Evolutionary conservation across 179 eudicot species (phyloP).

Genomic region (Heliamphora pulchella): DNA sequence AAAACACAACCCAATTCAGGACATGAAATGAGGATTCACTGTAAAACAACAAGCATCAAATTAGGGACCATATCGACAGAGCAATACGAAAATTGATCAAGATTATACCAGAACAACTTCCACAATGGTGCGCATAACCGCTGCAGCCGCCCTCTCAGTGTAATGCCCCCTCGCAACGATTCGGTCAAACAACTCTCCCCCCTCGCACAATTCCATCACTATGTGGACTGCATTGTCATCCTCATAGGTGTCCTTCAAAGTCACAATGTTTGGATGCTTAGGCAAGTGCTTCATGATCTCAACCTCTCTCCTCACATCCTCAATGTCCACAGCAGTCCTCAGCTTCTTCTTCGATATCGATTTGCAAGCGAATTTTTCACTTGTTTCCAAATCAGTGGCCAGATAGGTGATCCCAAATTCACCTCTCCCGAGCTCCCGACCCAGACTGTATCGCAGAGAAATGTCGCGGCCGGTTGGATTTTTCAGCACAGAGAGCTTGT

Average conservation of each 20-base stretch:
- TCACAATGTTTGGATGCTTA: constrained; percentile 59
- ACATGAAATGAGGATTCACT: background rate
- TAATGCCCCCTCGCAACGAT: constrained; percentile 85
- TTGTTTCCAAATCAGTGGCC: constrained; percentile 41
- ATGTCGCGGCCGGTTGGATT: constrained; percentile 63
- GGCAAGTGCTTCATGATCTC: constrained; percentile 78
- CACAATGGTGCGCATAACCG: constrained; percentile 57
- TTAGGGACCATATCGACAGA: background rate
- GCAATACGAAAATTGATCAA: background rate
- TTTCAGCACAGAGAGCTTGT: constrained; percentile 47
- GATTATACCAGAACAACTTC: constrained; percentile 73
- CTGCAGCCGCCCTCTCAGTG: constrained; percentile 82
- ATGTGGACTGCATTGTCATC: constrained; percentile 74
- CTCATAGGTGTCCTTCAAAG: constrained; percentile 60
- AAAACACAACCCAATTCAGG: background rate
- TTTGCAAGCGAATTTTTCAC: constrained; percentile 63
- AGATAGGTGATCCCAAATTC: constrained; percentile 76
- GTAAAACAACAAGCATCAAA: background rate
- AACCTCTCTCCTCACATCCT: constrained; percentile 76
- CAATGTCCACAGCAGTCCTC: constrained; percentile 67
- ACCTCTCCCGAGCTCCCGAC: constrained; percentile 70
- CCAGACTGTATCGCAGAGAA: constrained; percentile 38
- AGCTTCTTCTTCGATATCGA: constrained; percentile 71
- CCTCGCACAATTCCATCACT: constrained; percentile 82
- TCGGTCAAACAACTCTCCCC: constrained; percentile 73